Evolutionary conservation across 768 basidiomycete genomes (phyloP).

Genomic region (Boletus sensibilis): DNA sequence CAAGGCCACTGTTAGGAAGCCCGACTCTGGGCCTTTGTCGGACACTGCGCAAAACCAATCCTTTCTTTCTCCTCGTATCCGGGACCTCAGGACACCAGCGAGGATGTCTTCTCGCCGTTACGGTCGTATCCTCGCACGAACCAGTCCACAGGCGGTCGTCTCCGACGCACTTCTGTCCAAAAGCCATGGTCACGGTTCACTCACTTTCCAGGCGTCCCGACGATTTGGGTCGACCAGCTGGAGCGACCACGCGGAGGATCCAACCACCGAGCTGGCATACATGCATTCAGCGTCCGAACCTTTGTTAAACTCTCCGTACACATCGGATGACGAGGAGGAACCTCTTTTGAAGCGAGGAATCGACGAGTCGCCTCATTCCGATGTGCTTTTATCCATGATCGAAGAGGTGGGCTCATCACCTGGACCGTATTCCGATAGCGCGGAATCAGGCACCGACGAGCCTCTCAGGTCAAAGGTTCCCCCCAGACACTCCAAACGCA

Average conservation of each 20-base stretch:
- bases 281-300: slow-evolving; percentile 16
- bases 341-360: slow-evolving; percentile 1
- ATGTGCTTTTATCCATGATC: slow-evolving; percentile 11
- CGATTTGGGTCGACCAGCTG: neutral
- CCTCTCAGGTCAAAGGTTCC: neutral
- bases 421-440: neutral
- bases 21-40: neutral
- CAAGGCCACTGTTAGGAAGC: slow-evolving; percentile 23
- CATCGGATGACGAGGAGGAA: slow-evolving; percentile 8
- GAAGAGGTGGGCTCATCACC: slow-evolving; percentile 4
- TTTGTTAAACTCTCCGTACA: neutral
- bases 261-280: neutral
- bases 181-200: neutral
- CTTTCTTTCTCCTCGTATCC: slow-evolving; percentile 24
- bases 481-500: neutral
- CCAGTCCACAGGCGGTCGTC: neutral
- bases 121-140: slow-evolving; percentile 2
- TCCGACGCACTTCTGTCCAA: neutral
- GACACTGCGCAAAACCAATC: neutral
- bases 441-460: neutral
- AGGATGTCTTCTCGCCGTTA: slow-evolving; percentile 20
- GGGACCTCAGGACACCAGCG: slow-evolving; percentile 8
- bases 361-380: slow-evolving; percentile 12
- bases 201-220: neutral
- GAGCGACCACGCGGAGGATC: neutral